phyloP scores from a whole-genome alignment of 768 basidiomycete species.

The Mycena amicta region DNA sequence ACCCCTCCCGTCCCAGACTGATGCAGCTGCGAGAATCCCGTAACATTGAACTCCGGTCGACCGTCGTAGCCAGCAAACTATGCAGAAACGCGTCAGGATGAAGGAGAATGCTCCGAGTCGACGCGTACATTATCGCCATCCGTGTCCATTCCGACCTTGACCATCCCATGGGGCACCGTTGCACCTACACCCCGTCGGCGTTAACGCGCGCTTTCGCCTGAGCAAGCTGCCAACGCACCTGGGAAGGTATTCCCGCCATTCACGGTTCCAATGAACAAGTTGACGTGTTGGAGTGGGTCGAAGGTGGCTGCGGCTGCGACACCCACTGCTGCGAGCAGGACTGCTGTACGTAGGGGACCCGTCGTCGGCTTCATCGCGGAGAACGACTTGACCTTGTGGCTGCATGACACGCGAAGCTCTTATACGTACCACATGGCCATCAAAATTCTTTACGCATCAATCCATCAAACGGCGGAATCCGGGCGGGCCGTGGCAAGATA shows the following conservation, averaged over 20 bases:
- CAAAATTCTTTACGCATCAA: background rate
- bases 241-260: conserved; percentile 71
- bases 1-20: conserved; percentile 67
- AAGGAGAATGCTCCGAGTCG: too few species aligned
- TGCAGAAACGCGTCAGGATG: too few species aligned
- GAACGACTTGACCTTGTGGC: background rate
- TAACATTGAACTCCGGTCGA: conserved; percentile 44
- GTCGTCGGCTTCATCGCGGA: background rate
- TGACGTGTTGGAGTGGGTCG: conserved; percentile 36
- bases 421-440: too few species aligned
- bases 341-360: background rate
- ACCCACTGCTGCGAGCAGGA: background rate
- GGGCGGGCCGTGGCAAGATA: too few species aligned
- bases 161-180: conserved; percentile 70
- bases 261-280: conserved; percentile 65
- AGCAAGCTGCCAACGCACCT: conserved; percentile 36
- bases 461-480: background rate
- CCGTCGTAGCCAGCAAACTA: conserved; percentile 55
- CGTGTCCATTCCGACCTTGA: conserved; percentile 68
- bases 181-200: conserved; percentile 42
- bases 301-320: conserved; percentile 4
- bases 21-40: conserved; percentile 66
- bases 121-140: conserved; percentile 58
- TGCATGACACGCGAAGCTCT: background rate
- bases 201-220: conserved; percentile 1